Conservation (phyloP, 2,329 filamentous ascomycete species). For the Penicillium sp. region DNA sequence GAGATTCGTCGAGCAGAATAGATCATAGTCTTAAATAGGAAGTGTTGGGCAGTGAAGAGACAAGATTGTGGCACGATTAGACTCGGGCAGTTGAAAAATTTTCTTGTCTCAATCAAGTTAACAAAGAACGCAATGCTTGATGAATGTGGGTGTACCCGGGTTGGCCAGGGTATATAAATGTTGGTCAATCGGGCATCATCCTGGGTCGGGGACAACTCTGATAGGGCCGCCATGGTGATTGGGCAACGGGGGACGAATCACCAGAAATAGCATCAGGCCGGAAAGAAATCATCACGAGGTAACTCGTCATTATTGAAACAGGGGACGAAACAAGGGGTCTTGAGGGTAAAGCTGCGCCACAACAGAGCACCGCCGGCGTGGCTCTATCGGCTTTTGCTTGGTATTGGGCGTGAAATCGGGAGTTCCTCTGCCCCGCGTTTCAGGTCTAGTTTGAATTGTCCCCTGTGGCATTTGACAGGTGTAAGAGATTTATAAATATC, state of each 20-base stretch:
- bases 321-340: constrained; percentile 2
- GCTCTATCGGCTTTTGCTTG: constrained; percentile 4
- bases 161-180: constrained; percentile 18
- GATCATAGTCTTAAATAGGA: constrained; percentile 19
- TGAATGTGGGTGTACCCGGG: constrained; percentile 9
- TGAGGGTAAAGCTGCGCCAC: not conserved
- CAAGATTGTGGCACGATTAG: constrained; percentile 5
- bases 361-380: not conserved
- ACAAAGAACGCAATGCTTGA: constrained; percentile 14
- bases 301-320: constrained; percentile 12
- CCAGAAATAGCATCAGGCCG: constrained; percentile 19
- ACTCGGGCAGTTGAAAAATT: constrained; percentile 4
- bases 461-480: too few relatives aligned
- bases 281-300: constrained; percentile 9
- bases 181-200: constrained; percentile 23
- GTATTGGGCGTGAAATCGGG: constrained; percentile 10
- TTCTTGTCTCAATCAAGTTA: constrained; percentile 8
- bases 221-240: constrained; percentile 21
- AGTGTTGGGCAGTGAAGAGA: constrained; percentile 6
- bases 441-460: constrained; percentile 5
- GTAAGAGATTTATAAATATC: too few relatives aligned
- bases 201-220: constrained; percentile 10
- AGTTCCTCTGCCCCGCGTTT: constrained; percentile 8
- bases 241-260: constrained; percentile 18
- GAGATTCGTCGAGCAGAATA: constrained; percentile 10